Percentiles rank a stretch among this genome's conserved stretches.
Evolutionary conservation across 108 stramenopile genomes (phyloP).

Genomic region (Mayamaea pseudoterrestris): DNA sequence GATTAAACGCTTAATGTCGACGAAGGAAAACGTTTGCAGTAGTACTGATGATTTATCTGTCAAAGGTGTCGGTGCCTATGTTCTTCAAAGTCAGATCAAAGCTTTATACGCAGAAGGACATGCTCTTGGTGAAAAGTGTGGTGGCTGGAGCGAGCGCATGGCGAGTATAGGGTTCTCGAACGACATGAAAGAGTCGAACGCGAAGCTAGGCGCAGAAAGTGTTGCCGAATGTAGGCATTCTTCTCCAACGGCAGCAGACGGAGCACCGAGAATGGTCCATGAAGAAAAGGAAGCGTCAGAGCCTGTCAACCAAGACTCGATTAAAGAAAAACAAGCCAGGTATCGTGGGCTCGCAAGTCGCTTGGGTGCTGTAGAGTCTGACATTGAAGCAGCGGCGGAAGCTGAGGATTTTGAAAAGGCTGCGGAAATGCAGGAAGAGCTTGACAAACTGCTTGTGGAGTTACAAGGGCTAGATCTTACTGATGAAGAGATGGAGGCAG

Average conservation of each 20-base stretch:
- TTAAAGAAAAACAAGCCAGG: constrained; percentile 17
- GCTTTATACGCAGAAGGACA: constrained; percentile 42
- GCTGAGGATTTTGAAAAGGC: constrained; percentile 42
- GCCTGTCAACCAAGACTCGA: not conserved
- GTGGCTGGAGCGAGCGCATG: constrained; percentile 42
- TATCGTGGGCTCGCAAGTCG: too few species aligned
- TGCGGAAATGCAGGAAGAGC: constrained; percentile 30
- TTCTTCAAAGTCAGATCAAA: constrained; percentile 56
- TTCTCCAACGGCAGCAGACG: constrained; percentile 1
- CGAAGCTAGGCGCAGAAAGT: too few species aligned
- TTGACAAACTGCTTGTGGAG: constrained; percentile 19
- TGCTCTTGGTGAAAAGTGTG: constrained; percentile 47
- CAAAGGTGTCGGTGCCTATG: constrained; percentile 52
- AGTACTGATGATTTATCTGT: constrained; percentile 33
- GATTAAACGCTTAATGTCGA: constrained; percentile 27
- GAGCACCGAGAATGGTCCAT: not conserved
- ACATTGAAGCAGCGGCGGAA: constrained; percentile 29
- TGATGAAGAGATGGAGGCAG: constrained; percentile 33
- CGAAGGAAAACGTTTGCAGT: constrained; percentile 28
- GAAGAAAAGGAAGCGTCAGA: not conserved
- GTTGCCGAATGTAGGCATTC: not conserved
- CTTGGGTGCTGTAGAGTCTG: too few species aligned
- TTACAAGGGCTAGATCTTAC: constrained; percentile 26
- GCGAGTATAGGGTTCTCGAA: constrained; percentile 4
- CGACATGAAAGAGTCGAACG: too few species aligned